Base-by-base conservation (phyloP, 2,329 filamentous ascomycete genomes). In the Aspergillus caelatus region DNA sequence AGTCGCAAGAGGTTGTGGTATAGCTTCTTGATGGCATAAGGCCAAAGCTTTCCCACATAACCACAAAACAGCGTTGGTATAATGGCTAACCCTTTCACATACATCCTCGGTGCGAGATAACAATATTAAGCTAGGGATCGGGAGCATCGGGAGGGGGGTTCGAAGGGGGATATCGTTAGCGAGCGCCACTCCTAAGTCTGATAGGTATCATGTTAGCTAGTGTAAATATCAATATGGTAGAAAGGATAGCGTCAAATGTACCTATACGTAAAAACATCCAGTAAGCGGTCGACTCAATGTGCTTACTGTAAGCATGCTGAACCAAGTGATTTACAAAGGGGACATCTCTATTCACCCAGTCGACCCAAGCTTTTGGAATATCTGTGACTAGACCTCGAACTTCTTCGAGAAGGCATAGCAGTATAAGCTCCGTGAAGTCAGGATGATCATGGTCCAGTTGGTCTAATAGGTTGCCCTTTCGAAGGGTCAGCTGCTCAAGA, bases 211-310 rank as follows among this genome's bases (percentile, higher is more conserved):
- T 43, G 45, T 65, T 58, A 67, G 55, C 26, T 16, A n/a, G 21
- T 9, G 21, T 43, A 30, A 14, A 48, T 2, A 50, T 19, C 26
- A 50, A 14, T 14, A 41, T 28, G 16, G 10, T 16, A n/a, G 23
- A 16, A 1, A 28, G 23, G 8, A 8, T 10, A 41, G 3, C 32
- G 11, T 57, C 21, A 10, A 30, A 65, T 69, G 36, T 69, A 75
- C 73, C 72, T 30, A 75, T 57, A 55, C 74, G 67, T 52, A 72
- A 23, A 55, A 70, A 67, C 54, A 74, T 61, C 71, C 73, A 75
- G 60, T 74, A 75, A 9, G 71, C 64, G 9, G 70, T 67, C 4
- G 72, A 70, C n/a, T 67, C 65, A 4, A 75, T 58, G 45, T 65
- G 53, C 32, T 66, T 61, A 10, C 61, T 63, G 4, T 64, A 61